A percentile compares a stretch with the other conserved stretches of the same genome.
Conservation (phyloP, 2,329 filamentous ascomycete species). For the Penicillium sp. region DNA sequence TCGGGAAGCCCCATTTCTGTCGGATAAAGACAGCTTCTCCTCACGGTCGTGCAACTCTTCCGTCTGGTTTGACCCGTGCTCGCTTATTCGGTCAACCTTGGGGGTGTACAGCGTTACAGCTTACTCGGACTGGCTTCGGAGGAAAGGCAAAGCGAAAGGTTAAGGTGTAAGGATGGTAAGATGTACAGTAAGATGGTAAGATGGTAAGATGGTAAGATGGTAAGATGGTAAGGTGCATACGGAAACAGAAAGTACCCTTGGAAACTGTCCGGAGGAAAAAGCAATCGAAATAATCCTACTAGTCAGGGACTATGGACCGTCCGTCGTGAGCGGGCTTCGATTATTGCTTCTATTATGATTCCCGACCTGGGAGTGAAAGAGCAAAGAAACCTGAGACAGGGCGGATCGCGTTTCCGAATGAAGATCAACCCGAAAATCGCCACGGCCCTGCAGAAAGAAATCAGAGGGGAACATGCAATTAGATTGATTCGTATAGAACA, state of each 20-base stretch:
- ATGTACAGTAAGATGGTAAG: no score
- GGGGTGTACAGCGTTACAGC: slow-evolving; percentile 15
- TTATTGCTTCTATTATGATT: background rate
- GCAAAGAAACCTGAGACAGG: slow-evolving; percentile 4
- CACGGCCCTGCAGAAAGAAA: background rate
- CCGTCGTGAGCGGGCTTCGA: background rate
- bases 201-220: background rate
- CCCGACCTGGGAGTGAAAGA: background rate
- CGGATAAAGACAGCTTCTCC: slow-evolving; percentile 8
- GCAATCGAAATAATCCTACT: background rate
- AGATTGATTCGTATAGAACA: background rate
- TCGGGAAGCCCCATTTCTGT: slow-evolving; percentile 21
- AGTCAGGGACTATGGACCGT: background rate
- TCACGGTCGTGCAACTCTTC: background rate
- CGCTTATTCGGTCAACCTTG: slow-evolving; percentile 6
- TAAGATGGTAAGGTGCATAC: background rate
- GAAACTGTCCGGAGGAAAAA: background rate
- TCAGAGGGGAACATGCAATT: background rate
- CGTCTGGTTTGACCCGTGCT: background rate
- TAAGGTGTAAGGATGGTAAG: no score
- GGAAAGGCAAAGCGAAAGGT: slow-evolving; percentile 2
- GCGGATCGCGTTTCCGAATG: slow-evolving; percentile 8
- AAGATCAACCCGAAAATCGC: slow-evolving; percentile 1
- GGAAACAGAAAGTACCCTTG: background rate
- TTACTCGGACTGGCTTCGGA: slow-evolving; percentile 5